These are phyloP conservation scores for Plasmodium adleri DNA, from an alignment of 169 alveolate genomes.

Conservation along the genomic window DNA sequence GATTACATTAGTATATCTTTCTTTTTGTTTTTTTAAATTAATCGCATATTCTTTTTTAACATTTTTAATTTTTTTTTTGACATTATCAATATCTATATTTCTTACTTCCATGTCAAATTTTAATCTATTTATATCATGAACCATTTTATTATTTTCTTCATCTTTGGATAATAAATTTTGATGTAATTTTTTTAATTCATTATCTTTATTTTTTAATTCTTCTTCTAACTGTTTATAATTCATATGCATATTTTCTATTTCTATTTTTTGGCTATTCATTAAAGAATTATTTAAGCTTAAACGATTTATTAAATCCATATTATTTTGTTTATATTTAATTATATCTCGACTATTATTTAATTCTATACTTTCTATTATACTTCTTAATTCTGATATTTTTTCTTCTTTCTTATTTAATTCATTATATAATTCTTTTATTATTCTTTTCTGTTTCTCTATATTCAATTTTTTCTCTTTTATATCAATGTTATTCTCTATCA, in stretches of 20 bases:
- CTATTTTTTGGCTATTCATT: conserved; percentile 64
- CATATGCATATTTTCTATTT: conserved; percentile 76
- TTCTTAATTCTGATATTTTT: conserved; percentile 25
- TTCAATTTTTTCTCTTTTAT: conserved; percentile 53
- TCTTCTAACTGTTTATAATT: conserved; percentile 74
- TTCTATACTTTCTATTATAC: conserved; percentile 56
- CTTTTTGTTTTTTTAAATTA: conserved; percentile 64
- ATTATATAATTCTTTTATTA: conserved; percentile 55
- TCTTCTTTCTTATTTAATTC: conserved; percentile 70
- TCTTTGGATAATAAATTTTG: conserved; percentile 36
- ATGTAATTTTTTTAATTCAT: conserved; percentile 62
- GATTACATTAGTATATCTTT: conserved; percentile 22
- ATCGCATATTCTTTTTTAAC: conserved; percentile 55
- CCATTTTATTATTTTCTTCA: conserved; percentile 63
- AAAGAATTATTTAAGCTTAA: conserved; percentile 55
- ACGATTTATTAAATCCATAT: conserved; percentile 47
- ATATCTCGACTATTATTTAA: conserved; percentile 58
- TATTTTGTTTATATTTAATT: conserved; percentile 60
- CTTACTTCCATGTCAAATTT: conserved; percentile 65
- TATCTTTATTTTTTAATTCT: conserved; percentile 68
- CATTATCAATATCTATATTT: conserved; percentile 42
- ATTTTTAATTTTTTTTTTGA: conserved; percentile 38
- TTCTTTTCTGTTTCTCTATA: conserved; percentile 68
- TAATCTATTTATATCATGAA: conserved; percentile 42
- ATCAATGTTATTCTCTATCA: conserved; percentile 32